phyloP scores from a whole-genome alignment of 208 protist species.

The Balamuthia mandrillaris region DNA sequence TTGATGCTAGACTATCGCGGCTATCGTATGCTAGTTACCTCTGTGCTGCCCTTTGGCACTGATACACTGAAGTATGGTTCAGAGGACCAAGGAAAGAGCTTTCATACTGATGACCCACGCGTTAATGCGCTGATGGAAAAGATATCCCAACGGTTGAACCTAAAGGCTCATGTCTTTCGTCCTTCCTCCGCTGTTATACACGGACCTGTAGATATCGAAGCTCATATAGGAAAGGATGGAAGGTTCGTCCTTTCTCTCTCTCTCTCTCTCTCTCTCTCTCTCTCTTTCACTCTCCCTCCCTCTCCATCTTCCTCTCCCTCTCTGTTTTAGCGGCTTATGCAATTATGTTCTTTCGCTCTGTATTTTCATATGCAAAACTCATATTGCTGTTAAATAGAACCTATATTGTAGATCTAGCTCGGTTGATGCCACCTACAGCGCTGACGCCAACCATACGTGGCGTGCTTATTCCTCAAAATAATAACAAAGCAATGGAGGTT shows the following conservation, averaged over 20 bases:
- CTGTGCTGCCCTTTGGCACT: conserved; percentile 22
- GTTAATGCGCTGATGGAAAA: conserved; percentile 10
- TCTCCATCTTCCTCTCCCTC: neutral
- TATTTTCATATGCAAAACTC: neutral
- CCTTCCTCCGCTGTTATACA: neutral
- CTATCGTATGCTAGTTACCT: conserved; percentile 36
- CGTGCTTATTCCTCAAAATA: too few relatives aligned
- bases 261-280: neutral
- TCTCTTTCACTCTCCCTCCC: neutral
- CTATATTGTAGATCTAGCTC: conserved; percentile 20
- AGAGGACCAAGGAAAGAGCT: neutral
- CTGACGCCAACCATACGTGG: too few relatives aligned
- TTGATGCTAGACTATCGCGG: conserved; percentile 40
- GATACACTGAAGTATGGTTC: conserved; percentile 36
- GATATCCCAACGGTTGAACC: neutral
- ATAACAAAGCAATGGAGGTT: too few relatives aligned
- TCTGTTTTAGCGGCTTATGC: neutral
- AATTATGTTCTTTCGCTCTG: neutral
- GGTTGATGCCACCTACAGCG: conserved; percentile 21
- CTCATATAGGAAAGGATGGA: neutral
- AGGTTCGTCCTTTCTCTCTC: too few relatives aligned
- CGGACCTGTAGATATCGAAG: conserved; percentile 30
- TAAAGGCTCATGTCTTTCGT: conserved; percentile 4
- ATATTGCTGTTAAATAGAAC: too few relatives aligned
- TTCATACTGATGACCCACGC: neutral